A percentile compares a stretch with the other conserved stretches of the same genome.
These are phyloP conservation scores for Aspergillus kassunensis DNA, from an alignment of 495 filamentous ascomycete genomes.

Conservation along the genomic window DNA sequence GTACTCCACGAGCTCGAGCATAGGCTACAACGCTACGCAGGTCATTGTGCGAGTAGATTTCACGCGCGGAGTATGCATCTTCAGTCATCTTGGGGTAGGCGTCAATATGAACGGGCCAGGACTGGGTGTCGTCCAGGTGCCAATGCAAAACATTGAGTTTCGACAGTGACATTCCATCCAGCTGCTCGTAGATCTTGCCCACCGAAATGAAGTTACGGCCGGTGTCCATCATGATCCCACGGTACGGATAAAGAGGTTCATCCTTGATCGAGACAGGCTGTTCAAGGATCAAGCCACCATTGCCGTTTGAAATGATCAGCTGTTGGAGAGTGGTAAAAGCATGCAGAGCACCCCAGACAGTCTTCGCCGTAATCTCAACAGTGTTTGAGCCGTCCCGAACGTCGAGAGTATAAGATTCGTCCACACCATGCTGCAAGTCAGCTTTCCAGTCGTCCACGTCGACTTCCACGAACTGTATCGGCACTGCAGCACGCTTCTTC, in stretches of 20 bases:
- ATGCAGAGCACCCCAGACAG: constrained; percentile 53
- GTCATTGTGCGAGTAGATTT: constrained; percentile 38
- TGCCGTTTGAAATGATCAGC: constrained; percentile 45
- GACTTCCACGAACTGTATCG: constrained; percentile 34
- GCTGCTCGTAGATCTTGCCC: constrained; percentile 47
- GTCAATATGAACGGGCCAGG: constrained; percentile 48
- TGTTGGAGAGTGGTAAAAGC: constrained; percentile 58
- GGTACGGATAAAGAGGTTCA: constrained; percentile 45
- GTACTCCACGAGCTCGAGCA: constrained; percentile 43
- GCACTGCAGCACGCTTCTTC: constrained; percentile 32
- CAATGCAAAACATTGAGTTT: constrained; percentile 53
- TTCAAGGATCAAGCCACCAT: constrained; percentile 45
- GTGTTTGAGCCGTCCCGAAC: constrained; percentile 28
- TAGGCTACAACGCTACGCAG: constrained; percentile 43
- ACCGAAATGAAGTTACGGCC: constrained; percentile 48
- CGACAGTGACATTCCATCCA: constrained; percentile 49
- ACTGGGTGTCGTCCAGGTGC: constrained; percentile 50
- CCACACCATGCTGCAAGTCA: constrained; percentile 49
- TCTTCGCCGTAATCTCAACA: constrained; percentile 45
- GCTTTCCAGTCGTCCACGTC: constrained; percentile 37
- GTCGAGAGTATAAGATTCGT: constrained; percentile 56
- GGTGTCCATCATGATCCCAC: constrained; percentile 50
- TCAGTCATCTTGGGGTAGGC: constrained; percentile 50
- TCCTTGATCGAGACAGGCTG: constrained; percentile 47
- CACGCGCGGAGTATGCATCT: constrained; percentile 49